Evolutionary conservation across 345 rosid genomes (phyloP).

Genomic region (Erucastrum elatum): DNA sequence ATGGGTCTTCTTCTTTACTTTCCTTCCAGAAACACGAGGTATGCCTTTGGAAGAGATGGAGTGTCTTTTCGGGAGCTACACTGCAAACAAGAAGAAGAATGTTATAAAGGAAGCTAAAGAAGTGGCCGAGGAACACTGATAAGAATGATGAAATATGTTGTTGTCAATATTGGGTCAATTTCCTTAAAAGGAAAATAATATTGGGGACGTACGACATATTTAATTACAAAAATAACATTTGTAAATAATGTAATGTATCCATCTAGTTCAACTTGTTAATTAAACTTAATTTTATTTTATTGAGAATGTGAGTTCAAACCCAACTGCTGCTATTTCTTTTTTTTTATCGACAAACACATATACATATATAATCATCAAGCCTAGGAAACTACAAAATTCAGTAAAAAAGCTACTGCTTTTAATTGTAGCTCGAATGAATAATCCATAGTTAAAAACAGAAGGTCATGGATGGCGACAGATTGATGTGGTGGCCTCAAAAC

Average conservation of each 20-base stretch:
- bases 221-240: no score
- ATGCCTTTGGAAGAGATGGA: constrained; percentile 57
- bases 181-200: no score
- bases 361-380: background rate
- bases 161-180: background rate
- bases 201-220: no score
- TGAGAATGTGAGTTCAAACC: background rate
- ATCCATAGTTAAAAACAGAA: no score
- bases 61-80: constrained; percentile 48
- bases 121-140: constrained; percentile 14
- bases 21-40: constrained; percentile 70
- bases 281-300: background rate
- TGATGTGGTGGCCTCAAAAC: no score
- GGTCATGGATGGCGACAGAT: no score
- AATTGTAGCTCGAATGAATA: no score
- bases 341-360: background rate
- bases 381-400: no score
- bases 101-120: background rate
- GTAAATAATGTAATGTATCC: background rate
- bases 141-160: background rate
- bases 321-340: background rate
- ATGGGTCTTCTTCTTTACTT: constrained; percentile 48
- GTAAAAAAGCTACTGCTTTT: no score
- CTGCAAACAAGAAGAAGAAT: constrained; percentile 22
- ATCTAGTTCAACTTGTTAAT: background rate